phyloP scores from a whole-genome alignment of 257 asterid species.

The Fraxinus pennsylvanica region DNA sequence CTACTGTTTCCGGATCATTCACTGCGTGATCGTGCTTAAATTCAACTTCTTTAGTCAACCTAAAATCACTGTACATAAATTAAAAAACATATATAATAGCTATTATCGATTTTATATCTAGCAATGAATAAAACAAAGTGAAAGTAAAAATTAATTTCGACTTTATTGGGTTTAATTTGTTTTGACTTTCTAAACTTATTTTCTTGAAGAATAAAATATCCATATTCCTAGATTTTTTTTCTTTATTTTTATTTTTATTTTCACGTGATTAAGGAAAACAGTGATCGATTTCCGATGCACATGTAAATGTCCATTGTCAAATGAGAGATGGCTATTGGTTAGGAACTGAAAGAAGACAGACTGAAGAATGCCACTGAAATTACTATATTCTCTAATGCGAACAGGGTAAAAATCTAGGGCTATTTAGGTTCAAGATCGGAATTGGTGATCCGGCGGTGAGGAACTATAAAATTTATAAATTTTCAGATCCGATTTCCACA shows the following conservation, averaged over 20 bases:
- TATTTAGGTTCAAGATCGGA: constrained; percentile 2
- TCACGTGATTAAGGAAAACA: not conserved
- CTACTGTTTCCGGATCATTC: constrained; percentile 74
- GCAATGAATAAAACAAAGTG: not conserved
- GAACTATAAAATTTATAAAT: not conserved
- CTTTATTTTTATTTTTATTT: not conserved
- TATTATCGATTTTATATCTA: not conserved
- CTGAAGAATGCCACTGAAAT: not conserved
- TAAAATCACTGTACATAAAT: constrained; percentile 27
- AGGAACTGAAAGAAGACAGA: constrained; percentile 3
- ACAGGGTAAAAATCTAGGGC: not conserved
- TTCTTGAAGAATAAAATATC: not conserved
- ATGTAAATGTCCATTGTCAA: no score
- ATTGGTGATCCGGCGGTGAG: not conserved
- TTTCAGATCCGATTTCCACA: constrained; percentile 32
- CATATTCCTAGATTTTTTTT: not conserved
- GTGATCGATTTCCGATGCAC: not conserved
- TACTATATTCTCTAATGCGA: not conserved
- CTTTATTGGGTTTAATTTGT: not conserved
- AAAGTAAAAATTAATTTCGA: not conserved
- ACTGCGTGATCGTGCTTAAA: constrained; percentile 53
- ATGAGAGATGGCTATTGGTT: not conserved
- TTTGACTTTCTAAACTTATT: not conserved
- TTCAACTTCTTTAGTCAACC: constrained; percentile 39
- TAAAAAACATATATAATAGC: not conserved